Conservation (phyloP, 2,329 filamentous ascomycete genomes). For the Westerdykella aurantiaca region DNA sequence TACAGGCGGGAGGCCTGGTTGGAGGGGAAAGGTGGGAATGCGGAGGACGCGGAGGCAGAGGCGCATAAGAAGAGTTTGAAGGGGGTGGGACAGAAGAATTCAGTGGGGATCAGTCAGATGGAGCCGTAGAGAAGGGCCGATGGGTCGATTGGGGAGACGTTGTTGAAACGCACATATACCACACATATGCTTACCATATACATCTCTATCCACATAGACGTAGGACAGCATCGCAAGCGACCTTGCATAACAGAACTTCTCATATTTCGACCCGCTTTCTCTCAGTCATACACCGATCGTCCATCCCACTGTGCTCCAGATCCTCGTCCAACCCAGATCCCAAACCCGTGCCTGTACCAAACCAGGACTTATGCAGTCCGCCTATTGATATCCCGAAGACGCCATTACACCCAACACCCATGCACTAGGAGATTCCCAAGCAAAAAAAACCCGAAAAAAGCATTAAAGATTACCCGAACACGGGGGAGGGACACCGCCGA, state of each 20-base stretch:
- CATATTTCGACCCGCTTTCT: too few relatives aligned
- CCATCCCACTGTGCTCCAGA: too few relatives aligned
- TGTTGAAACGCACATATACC: too few relatives aligned
- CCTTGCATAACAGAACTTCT: too few relatives aligned
- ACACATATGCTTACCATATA: too few relatives aligned
- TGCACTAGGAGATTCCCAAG: background rate
- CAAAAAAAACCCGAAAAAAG: background rate
- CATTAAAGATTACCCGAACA: background rate
- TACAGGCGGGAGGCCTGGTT: slow-evolving; percentile 47
- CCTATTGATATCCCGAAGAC: background rate
- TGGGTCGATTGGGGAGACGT: slow-evolving; percentile 1
- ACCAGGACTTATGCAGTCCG: too few relatives aligned
- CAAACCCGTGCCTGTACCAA: too few relatives aligned
- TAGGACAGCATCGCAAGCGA: too few relatives aligned
- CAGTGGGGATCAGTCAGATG: slow-evolving; percentile 12
- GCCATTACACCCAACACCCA: background rate
- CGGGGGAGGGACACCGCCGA: background rate
- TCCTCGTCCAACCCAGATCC: too few relatives aligned
- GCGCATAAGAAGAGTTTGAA: slow-evolving; percentile 2
- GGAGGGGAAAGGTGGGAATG: slow-evolving; percentile 3
- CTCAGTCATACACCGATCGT: too few relatives aligned
- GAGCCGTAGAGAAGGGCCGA: slow-evolving; percentile 9
- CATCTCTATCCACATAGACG: too few relatives aligned
- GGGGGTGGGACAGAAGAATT: slow-evolving; percentile 10
- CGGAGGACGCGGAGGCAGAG: background rate